Conservation (phyloP, 192 early-diverging fungal genomes). For the Jimgerdemannia lactiflua region DNA sequence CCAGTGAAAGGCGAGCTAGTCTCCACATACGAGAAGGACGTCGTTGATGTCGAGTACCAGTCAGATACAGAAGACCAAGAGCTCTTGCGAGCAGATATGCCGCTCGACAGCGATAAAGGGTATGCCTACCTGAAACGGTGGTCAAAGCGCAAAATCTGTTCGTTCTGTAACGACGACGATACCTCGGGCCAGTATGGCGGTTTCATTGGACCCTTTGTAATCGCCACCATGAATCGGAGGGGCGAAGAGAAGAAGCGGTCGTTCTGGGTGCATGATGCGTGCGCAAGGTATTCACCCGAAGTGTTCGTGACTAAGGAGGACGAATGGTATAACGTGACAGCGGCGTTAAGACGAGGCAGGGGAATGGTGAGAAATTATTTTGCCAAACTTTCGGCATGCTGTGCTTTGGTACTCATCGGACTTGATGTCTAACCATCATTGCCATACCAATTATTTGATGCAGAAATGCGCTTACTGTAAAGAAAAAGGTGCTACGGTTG, state of each 20-base stretch:
- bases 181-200: constrained; percentile 34
- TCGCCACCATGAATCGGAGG: constrained; percentile 44
- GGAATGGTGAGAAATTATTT: constrained; percentile 54
- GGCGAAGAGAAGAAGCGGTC: constrained; percentile 47
- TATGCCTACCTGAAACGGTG: constrained; percentile 46
- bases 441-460: background rate
- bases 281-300: constrained; percentile 84
- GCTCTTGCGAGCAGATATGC: constrained; percentile 16
- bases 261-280: constrained; percentile 87
- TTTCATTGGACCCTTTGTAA: constrained; percentile 64
- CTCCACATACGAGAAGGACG: constrained; percentile 56
- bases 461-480: constrained; percentile 73
- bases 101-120: constrained; percentile 42
- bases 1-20: constrained; percentile 58
- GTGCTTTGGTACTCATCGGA: background rate
- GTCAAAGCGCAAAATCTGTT: constrained; percentile 55
- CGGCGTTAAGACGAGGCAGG: constrained; percentile 69
- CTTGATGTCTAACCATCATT: background rate
- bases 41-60: constrained; percentile 39
- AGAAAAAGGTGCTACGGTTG: constrained; percentile 80
- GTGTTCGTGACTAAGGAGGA: constrained; percentile 65
- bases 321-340: constrained; percentile 83
- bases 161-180: constrained; percentile 66
- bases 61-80: background rate
- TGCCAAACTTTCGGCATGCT: background rate